Evolutionary conservation across 352 stramenopile genomes (phyloP).

Genomic region (Globisporangium acanthophoron): DNA sequence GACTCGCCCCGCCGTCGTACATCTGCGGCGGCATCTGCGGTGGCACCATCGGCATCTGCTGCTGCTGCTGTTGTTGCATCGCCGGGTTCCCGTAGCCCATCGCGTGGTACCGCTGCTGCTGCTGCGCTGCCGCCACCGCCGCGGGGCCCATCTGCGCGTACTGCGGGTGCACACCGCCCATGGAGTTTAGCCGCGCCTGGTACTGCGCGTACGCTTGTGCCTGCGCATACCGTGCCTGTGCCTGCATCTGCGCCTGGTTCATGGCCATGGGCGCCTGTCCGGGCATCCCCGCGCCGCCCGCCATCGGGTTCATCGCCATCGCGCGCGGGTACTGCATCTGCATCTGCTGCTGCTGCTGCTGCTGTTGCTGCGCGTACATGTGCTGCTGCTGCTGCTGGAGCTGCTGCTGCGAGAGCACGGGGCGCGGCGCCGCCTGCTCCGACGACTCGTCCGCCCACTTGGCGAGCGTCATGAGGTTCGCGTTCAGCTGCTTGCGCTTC

Average conservation of each 20-base stretch:
- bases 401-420: constrained; percentile 15
- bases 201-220: constrained; percentile 53
- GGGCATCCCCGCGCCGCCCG: constrained; percentile 13
- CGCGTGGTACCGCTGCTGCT: constrained; percentile 6
- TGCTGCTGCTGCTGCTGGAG: constrained; percentile 24
- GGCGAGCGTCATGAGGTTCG: constrained; percentile 86
- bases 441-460: constrained; percentile 86
- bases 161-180: constrained; percentile 26
- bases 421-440: constrained; percentile 48
- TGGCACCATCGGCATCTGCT: constrained; percentile 22
- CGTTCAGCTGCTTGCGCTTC: constrained; percentile 87
- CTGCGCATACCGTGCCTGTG: constrained; percentile 26
- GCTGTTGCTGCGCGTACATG: constrained; percentile 6
- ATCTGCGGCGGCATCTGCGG: constrained; percentile 10
- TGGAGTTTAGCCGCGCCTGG: constrained; percentile 54
- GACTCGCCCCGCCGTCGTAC: constrained; percentile 19
- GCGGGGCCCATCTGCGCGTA: constrained; percentile 21
- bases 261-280: constrained; percentile 13
- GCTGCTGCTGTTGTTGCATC: constrained; percentile 18
- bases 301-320: constrained; percentile 26
- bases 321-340: constrained; percentile 19
- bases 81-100: constrained; percentile 8
- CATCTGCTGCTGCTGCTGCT: constrained; percentile 18
- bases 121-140: constrained; percentile 9
- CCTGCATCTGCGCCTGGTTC: constrained; percentile 26